Evolutionary conservation across 768 basidiomycete genomes (phyloP).

Genomic region (Boletus subcaerulescens): DNA sequence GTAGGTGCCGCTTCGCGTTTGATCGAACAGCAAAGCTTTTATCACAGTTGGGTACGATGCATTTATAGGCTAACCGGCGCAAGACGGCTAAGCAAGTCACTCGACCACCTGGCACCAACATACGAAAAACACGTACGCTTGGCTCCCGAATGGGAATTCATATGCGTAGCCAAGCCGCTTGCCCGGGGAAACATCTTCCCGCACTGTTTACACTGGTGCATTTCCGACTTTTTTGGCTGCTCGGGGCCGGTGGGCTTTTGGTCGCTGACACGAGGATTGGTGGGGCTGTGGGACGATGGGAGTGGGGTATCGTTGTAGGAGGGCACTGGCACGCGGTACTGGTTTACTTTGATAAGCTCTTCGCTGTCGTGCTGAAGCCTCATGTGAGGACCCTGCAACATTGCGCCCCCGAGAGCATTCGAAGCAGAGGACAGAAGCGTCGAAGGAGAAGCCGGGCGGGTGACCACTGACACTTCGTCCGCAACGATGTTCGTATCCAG

Average conservation of each 20-base stretch:
- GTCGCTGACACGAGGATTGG: slow-evolving; percentile 2
- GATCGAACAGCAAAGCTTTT: slow-evolving; percentile 78
- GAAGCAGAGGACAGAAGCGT: no score
- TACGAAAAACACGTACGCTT: slow-evolving; percentile 38
- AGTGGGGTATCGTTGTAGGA: slow-evolving; percentile 2
- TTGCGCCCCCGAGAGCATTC: slow-evolving; percentile 1
- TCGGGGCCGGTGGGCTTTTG: slow-evolving; percentile 9
- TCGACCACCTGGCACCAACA: background rate
- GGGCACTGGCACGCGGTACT: slow-evolving; percentile 8
- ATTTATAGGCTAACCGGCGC: slow-evolving; percentile 32
- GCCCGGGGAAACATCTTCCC: slow-evolving; percentile 47
- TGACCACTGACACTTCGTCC: no score
- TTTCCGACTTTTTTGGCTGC: slow-evolving; percentile 41
- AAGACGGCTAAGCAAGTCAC: slow-evolving; percentile 5
- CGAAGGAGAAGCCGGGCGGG: no score
- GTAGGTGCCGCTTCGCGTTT: slow-evolving; percentile 75
- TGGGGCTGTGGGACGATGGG: slow-evolving; percentile 9
- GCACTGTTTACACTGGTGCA: slow-evolving; percentile 48
- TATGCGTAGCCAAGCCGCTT: slow-evolving; percentile 50
- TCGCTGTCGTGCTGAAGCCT: slow-evolving; percentile 16
- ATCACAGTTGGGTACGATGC: slow-evolving; percentile 56
- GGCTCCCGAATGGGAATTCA: slow-evolving; percentile 51
- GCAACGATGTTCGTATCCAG: no score
- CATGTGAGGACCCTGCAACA: slow-evolving; percentile 23
- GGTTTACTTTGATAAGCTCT: slow-evolving; percentile 6